These are phyloP conservation scores for Neoarthrinium moseri DNA, from an alignment of 2,329 filamentous ascomycete genomes.

Conservation along the genomic window DNA sequence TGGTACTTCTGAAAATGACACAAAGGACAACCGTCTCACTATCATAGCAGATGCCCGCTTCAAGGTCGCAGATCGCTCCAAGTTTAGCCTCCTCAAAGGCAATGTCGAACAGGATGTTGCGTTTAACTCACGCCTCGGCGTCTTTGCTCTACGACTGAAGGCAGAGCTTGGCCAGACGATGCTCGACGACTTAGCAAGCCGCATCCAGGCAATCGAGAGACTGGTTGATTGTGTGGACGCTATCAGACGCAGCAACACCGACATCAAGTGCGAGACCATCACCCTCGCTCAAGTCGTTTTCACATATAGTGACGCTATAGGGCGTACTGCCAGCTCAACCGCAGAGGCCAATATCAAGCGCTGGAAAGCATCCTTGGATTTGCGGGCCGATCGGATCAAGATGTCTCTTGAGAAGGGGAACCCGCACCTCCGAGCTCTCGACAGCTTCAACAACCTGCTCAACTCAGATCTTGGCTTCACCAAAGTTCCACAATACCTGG, in stretches of 20 bases:
- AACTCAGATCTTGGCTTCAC: constrained; percentile 43
- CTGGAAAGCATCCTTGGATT: constrained; percentile 58
- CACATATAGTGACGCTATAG: constrained; percentile 52
- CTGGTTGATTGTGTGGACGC: constrained; percentile 69
- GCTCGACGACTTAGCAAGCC: constrained; percentile 55
- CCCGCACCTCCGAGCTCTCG: constrained; percentile 64
- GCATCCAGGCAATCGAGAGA: constrained; percentile 66
- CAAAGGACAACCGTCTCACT: constrained; percentile 27
- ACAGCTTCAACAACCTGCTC: constrained; percentile 54
- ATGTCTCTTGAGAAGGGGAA: constrained; percentile 62
- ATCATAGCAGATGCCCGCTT: constrained; percentile 54
- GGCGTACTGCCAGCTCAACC: constrained; percentile 1
- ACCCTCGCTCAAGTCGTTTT: constrained; percentile 66
- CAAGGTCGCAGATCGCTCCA: constrained; percentile 49
- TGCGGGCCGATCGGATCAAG: constrained; percentile 51
- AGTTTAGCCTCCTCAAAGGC: constrained; percentile 53
- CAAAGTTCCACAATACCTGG: constrained; percentile 53
- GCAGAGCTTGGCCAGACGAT: constrained; percentile 58
- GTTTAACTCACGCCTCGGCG: constrained; percentile 58
- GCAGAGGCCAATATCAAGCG: constrained; percentile 19
- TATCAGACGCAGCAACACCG: constrained; percentile 54
- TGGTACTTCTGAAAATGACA: constrained; percentile 6
- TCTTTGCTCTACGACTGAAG: constrained; percentile 61
- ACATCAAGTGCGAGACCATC: constrained; percentile 57
- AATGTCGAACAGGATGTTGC: constrained; percentile 60